phyloP scores from a whole-genome alignment of 176 grass and related monocot species.

The Lolium perenne region DNA sequence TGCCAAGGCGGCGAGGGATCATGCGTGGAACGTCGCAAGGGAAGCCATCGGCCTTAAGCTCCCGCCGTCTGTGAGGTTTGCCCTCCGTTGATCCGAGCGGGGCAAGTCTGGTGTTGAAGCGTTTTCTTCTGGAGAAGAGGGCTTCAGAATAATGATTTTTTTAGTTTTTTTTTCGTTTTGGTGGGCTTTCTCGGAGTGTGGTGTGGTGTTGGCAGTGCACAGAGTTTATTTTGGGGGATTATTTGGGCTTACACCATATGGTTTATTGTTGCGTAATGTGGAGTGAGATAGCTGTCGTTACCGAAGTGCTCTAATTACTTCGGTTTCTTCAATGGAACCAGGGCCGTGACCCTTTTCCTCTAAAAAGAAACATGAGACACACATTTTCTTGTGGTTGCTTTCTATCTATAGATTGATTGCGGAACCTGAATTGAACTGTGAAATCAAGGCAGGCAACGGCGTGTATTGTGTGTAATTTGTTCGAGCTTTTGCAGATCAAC shows the following conservation, averaged over 20 bases:
- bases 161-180: background rate
- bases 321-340: too few relatives aligned
- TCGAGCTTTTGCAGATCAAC: background rate
- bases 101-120: background rate
- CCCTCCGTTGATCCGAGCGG: background rate
- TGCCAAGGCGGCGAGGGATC: background rate
- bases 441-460: background rate
- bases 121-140: background rate
- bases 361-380: background rate
- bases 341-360: too few relatives aligned
- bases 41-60: background rate
- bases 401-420: background rate
- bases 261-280: too few relatives aligned
- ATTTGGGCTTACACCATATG: too few relatives aligned
- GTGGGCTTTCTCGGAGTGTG: background rate
- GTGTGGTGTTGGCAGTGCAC: background rate
- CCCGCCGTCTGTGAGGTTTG: background rate
- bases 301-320: too few relatives aligned
- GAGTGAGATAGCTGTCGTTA: too few relatives aligned
- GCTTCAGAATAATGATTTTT: background rate
- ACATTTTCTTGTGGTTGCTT: background rate
- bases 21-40: background rate
- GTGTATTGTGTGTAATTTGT: too few relatives aligned
- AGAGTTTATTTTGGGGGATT: background rate
- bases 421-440: background rate